Evolutionary conservation across 1,139 yeast genomes (phyloP).

Genomic region (Nadsonia commutata): DNA sequence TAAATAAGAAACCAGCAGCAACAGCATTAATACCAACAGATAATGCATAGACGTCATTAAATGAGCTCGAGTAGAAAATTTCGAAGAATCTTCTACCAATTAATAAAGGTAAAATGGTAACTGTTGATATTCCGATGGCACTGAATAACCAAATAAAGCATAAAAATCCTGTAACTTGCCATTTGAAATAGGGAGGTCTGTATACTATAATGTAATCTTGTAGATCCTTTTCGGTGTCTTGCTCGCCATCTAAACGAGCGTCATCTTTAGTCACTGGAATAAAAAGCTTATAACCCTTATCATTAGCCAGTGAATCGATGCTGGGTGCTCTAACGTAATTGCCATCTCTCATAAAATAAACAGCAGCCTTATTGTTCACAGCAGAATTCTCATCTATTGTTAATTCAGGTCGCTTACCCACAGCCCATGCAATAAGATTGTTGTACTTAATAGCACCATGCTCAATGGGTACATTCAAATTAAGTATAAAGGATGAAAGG

Average conservation of each 20-base stretch:
- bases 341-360: conserved; percentile 49
- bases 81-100: conserved; percentile 15
- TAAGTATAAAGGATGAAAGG: conserved; percentile 65
- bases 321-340: conserved; percentile 74
- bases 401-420: conserved; percentile 39
- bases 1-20: not conserved
- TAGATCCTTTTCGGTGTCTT: conserved; percentile 29
- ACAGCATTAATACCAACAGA: conserved; percentile 2
- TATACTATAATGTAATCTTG: conserved; percentile 65
- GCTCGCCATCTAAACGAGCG: conserved; percentile 35
- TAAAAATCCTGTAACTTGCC: conserved; percentile 43
- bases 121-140: conserved; percentile 27
- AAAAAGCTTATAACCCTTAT: conserved; percentile 49
- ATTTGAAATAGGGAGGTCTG: conserved; percentile 64
- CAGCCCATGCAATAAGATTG: conserved; percentile 29
- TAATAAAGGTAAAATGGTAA: conserved; percentile 20
- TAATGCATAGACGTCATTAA: conserved; percentile 4
- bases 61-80: not conserved
- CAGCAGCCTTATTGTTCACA: conserved; percentile 11
- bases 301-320: conserved; percentile 49
- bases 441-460: conserved; percentile 58
- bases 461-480: conserved; percentile 54
- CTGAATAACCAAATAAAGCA: conserved; percentile 59
- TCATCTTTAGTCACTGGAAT: conserved; percentile 77
- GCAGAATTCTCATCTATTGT: conserved; percentile 32